phyloP scores from a whole-genome alignment of 2,329 filamentous ascomycete species.

The Penicillium sp. region DNA sequence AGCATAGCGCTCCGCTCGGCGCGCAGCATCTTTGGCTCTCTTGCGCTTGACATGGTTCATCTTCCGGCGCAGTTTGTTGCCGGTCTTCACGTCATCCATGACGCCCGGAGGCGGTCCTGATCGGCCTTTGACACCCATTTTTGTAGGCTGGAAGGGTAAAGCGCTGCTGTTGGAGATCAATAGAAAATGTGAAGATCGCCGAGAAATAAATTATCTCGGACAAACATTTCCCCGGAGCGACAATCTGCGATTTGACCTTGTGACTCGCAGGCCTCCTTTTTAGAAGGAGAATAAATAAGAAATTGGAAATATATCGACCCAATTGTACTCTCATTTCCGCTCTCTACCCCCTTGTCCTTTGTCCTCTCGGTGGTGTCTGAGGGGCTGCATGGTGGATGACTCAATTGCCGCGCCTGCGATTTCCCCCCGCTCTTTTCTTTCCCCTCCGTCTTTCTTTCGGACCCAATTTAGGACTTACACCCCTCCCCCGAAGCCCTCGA shows the following conservation, averaged over 20 bases:
- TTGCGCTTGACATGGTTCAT: slow-evolving; percentile 77
- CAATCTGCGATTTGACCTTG: slow-evolving; percentile 14
- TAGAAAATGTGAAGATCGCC: slow-evolving; percentile 12
- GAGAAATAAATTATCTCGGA: slow-evolving; percentile 34
- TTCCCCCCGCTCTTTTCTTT: slow-evolving; percentile 35
- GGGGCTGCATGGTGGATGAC: slow-evolving; percentile 37
- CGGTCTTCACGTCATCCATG: slow-evolving; percentile 53
- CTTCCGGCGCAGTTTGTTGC: slow-evolving; percentile 77
- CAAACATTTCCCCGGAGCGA: slow-evolving; percentile 23
- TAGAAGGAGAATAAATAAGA: slow-evolving; percentile 9
- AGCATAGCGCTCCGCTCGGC: slow-evolving; percentile 70
- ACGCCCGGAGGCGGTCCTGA: slow-evolving; percentile 45
- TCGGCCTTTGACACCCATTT: slow-evolving; percentile 50
- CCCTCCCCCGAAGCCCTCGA: slow-evolving; percentile 34
- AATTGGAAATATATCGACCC: slow-evolving; percentile 8
- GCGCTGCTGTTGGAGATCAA: slow-evolving; percentile 4
- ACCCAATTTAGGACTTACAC: slow-evolving; percentile 42
- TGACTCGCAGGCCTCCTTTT: slow-evolving; percentile 12
- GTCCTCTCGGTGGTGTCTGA: slow-evolving; percentile 21
- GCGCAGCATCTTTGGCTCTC: slow-evolving; percentile 67
- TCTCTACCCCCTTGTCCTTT: slow-evolving; percentile 12
- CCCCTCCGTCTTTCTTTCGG: slow-evolving; percentile 32
- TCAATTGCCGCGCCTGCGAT: slow-evolving; percentile 34
- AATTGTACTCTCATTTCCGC: slow-evolving; percentile 12
- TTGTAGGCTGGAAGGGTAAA: slow-evolving; percentile 7